Percentiles rank a stretch among this genome's conserved stretches.
These are phyloP conservation scores for Cenchrus fungigraminus DNA, from an alignment of 176 grass and related monocot species.

Conservation along the genomic window DNA sequence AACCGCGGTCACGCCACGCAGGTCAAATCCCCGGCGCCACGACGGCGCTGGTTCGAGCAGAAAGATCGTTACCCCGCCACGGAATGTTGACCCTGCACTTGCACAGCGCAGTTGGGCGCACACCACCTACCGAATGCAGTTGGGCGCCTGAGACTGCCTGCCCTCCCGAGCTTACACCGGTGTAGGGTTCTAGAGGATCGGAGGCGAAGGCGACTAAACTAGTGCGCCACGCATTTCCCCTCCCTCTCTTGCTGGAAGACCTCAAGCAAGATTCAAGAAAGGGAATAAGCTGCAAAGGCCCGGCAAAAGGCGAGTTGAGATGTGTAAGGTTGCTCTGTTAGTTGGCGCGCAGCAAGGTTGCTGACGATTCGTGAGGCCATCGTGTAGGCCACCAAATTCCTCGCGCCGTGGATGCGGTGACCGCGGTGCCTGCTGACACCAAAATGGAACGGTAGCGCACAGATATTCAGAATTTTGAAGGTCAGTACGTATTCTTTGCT, in stretches of 20 bases:
- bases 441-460: neutral
- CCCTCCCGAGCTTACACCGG: neutral
- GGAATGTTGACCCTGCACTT: conserved; percentile 21
- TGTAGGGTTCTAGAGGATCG: conserved; percentile 8
- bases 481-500: neutral
- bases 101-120: neutral
- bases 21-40: neutral
- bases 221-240: conserved; percentile 9
- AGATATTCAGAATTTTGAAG: neutral
- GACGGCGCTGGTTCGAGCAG: neutral
- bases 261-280: neutral
- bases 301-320: neutral
- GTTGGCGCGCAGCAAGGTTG: conserved; percentile 46
- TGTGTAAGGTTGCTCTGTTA: conserved; percentile 1
- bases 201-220: conserved; percentile 5
- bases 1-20: neutral
- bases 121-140: conserved; percentile 25
- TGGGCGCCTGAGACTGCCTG: neutral
- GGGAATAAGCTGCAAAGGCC: neutral
- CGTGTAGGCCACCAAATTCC: conserved; percentile 34
- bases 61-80: conserved; percentile 34
- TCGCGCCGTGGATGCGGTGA: neutral
- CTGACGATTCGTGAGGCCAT: neutral
- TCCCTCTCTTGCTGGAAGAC: neutral
- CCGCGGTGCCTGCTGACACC: neutral